phyloP scores from a whole-genome alignment of 179 eudicot genomes.

The Beta lomatogona region DNA sequence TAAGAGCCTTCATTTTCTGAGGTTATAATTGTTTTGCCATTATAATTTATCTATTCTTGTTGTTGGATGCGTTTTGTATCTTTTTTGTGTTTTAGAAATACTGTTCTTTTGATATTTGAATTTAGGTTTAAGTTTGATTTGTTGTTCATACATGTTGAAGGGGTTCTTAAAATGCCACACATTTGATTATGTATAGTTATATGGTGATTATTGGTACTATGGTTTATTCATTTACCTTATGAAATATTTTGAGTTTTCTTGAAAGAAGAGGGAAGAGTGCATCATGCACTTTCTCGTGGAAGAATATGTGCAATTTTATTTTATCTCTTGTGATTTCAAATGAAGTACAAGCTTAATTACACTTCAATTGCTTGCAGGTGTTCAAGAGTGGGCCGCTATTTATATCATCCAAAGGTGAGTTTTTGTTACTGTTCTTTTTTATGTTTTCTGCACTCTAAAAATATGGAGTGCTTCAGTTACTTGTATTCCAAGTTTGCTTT shows the following conservation, averaged over 20 bases:
- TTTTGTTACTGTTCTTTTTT: neutral
- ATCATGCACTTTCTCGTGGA: neutral
- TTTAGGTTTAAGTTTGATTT: neutral
- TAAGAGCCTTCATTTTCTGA: neutral
- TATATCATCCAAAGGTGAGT: slow-evolving; percentile 88
- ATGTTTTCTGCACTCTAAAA: neutral
- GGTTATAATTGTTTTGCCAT: neutral
- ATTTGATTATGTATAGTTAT: neutral
- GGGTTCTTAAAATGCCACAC: neutral
- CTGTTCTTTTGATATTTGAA: neutral
- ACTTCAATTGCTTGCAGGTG: slow-evolving; percentile 60
- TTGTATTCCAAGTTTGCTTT: neutral
- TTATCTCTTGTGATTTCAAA: neutral
- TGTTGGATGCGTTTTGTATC: neutral
- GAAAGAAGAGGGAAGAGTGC: neutral
- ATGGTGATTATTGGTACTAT: neutral
- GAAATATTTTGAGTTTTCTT: neutral
- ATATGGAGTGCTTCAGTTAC: neutral
- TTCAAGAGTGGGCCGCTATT: slow-evolving; percentile 85
- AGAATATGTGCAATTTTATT: neutral
- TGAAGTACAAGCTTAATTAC: neutral
- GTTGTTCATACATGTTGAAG: neutral
- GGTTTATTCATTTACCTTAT: neutral
- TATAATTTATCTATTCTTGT: neutral
- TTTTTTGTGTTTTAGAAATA: neutral